Conservation (phyloP, 192 early-diverging fungal species). For the Mortierella alpina region DNA sequence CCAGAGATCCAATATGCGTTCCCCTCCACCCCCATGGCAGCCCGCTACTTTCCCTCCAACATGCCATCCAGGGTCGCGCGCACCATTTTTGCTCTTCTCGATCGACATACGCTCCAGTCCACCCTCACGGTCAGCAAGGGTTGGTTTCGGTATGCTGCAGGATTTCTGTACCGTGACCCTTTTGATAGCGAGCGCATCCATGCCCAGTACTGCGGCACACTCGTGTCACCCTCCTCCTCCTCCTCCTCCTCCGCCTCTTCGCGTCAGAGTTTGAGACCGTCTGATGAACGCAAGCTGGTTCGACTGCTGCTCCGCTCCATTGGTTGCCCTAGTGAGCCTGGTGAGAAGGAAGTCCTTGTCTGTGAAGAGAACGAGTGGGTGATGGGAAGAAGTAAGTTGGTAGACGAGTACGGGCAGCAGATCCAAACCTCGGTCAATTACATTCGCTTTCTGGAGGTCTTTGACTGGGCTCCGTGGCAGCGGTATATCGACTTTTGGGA, state of each 20-base stretch:
- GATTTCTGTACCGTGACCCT: conserved; percentile 11
- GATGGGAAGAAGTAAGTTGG: neutral
- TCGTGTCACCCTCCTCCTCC: no score
- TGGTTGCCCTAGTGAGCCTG: conserved; percentile 18
- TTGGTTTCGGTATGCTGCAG: conserved; percentile 3
- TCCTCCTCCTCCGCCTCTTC: no score
- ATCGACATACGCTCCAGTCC: conserved; percentile 3
- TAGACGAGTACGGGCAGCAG: neutral
- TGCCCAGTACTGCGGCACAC: neutral
- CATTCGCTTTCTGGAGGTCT: conserved; percentile 17
- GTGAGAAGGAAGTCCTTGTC: neutral
- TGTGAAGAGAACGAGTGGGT: neutral
- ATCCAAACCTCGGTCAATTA: conserved; percentile 21
- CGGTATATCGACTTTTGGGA: conserved; percentile 19
- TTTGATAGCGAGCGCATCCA: neutral
- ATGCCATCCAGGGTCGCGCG: neutral
- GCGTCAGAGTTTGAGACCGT: neutral
- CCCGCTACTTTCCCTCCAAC: neutral
- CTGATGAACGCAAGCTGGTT: conserved; percentile 13
- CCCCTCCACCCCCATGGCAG: neutral
- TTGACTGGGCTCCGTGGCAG: conserved; percentile 25
- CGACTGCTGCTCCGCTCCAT: conserved; percentile 14
- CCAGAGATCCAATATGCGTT: neutral
- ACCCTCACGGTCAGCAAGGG: conserved; percentile 8
- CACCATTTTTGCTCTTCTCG: conserved; percentile 8